A percentile compares a stretch with the other conserved stretches of the same genome.
These are phyloP conservation scores for Seiridium cupressi DNA, from an alignment of 2,329 filamentous ascomycete genomes.

Conservation along the genomic window DNA sequence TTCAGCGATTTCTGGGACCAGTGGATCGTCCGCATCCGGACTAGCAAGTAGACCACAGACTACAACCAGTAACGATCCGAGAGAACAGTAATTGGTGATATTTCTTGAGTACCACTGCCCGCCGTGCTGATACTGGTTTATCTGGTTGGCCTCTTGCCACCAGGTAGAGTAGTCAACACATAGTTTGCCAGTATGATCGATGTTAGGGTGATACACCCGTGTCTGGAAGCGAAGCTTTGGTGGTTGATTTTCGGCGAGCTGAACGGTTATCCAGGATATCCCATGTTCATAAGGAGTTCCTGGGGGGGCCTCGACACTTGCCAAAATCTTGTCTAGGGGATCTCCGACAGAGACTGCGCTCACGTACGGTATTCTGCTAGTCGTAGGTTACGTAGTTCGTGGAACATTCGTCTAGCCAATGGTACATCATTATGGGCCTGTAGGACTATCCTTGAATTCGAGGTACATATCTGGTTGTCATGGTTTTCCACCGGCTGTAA, in stretches of 20 bases:
- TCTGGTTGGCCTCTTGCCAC: not conserved
- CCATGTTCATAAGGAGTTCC: conserved; percentile 20
- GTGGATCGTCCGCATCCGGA: too few species aligned
- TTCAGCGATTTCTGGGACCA: too few species aligned
- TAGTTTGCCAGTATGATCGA: not conserved
- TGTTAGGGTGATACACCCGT: not conserved
- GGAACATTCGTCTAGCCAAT: not conserved
- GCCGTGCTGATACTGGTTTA: too few species aligned
- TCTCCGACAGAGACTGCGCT: conserved; percentile 14
- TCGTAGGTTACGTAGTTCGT: not conserved
- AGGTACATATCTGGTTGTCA: not conserved
- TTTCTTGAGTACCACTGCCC: too few species aligned
- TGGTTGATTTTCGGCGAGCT: not conserved
- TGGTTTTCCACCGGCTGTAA: not conserved
- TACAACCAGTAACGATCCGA: too few species aligned
- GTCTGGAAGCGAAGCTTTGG: not conserved
- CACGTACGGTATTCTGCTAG: not conserved
- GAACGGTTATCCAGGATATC: not conserved
- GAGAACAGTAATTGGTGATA: too few species aligned
- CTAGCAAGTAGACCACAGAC: too few species aligned
- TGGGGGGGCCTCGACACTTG: conserved; percentile 21
- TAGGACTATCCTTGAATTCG: not conserved
- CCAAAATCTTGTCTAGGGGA: conserved; percentile 17
- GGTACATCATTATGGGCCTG: not conserved
- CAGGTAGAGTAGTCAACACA: not conserved